Conservation (phyloP, 495 filamentous ascomycete genomes). For the Aspergillus biplanus region DNA sequence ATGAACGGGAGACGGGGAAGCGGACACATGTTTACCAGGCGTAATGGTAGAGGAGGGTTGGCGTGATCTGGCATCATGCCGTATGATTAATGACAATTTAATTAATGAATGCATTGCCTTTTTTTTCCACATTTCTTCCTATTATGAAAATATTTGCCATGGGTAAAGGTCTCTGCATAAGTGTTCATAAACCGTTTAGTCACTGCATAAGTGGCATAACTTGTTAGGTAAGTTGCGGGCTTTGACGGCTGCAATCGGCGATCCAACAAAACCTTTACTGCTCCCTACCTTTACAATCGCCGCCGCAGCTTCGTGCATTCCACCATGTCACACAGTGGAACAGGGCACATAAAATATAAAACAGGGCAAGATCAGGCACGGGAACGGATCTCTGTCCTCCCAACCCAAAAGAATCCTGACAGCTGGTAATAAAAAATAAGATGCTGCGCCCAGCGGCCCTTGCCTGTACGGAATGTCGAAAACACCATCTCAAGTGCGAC, state of each 20-base stretch:
- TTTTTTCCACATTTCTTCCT: too few species aligned
- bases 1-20: constrained; percentile 68
- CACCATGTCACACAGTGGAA: too few species aligned
- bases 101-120: too few species aligned
- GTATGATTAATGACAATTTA: constrained; percentile 3
- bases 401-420: too few species aligned
- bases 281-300: too few species aligned
- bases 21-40: constrained; percentile 38
- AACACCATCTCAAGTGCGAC: constrained; percentile 50
- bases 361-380: too few species aligned
- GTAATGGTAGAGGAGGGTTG: not conserved
- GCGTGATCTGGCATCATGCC: not conserved
- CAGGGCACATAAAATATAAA: too few species aligned
- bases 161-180: too few species aligned
- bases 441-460: constrained; percentile 26
- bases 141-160: too few species aligned
- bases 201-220: not conserved
- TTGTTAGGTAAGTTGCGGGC: not conserved
- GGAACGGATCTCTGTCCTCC: too few species aligned
- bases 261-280: not conserved
- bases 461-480: constrained; percentile 48
- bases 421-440: not conserved
- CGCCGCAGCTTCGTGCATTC: too few species aligned
- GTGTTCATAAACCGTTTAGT: not conserved
- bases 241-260: not conserved